These are phyloP conservation scores for Apiospora phragmitis DNA, from an alignment of 2,329 filamentous ascomycete species.

Conservation along the genomic window DNA sequence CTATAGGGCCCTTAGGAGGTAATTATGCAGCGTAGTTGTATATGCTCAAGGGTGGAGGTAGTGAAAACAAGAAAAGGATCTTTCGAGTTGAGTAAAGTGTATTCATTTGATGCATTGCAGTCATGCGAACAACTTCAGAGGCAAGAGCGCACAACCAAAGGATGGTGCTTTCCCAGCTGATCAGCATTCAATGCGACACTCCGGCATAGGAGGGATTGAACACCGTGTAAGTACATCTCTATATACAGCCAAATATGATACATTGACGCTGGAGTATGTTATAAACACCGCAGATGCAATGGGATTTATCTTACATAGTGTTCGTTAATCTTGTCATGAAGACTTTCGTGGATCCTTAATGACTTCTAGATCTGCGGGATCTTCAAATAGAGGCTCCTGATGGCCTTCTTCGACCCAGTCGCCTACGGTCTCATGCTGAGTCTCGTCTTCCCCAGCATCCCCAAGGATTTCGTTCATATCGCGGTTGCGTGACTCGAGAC, in stretches of 20 bases:
- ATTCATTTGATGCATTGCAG: neutral
- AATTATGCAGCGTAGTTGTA: neutral
- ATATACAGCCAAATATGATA: neutral
- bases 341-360: neutral
- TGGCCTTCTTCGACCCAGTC: constrained; percentile 36
- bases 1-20: neutral
- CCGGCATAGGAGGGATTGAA: neutral
- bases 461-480: constrained; percentile 25
- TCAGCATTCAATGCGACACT: neutral
- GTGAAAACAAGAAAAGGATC: neutral
- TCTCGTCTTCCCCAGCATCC: constrained; percentile 5
- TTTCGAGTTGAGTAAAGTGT: neutral
- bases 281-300: neutral
- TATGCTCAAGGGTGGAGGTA: neutral
- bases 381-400: constrained; percentile 35
- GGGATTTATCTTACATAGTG: neutral
- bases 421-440: constrained; percentile 24
- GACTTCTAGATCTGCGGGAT: constrained; percentile 21
- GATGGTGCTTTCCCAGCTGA: neutral
- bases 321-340: constrained; percentile 13
- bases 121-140: neutral
- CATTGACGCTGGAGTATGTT: neutral
- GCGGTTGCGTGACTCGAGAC: constrained; percentile 17
- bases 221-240: neutral
- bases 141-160: neutral